phyloP scores from a whole-genome alignment of 2,329 filamentous ascomycete genomes.

The Lachnellula willkommii region DNA sequence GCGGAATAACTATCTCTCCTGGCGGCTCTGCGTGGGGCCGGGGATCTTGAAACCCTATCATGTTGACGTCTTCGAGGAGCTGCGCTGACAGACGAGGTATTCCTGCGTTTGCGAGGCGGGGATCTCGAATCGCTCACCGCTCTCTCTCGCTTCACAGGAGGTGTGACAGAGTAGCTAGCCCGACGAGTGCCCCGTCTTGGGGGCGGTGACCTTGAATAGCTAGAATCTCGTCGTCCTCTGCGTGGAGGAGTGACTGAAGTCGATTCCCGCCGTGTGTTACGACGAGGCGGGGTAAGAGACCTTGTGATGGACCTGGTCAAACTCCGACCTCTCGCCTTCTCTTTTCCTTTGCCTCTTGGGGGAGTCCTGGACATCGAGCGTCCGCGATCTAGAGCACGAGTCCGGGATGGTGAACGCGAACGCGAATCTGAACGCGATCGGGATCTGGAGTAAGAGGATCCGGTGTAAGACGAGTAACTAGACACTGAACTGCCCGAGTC shows the following conservation, averaged over 20 bases:
- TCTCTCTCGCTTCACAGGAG: conserved; percentile 17
- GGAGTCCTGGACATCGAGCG: conserved; percentile 20
- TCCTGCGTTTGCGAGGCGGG: conserved; percentile 19
- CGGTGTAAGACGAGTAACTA: conserved; percentile 71
- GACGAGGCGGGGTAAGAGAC: conserved; percentile 19
- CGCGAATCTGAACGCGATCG: conserved; percentile 24
- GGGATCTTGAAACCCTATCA: conserved; percentile 20
- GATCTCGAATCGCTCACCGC: conserved; percentile 17
- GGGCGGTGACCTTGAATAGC: conserved; percentile 24
- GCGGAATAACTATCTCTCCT: conserved; percentile 13
- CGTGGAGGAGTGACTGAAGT: conserved; percentile 22
- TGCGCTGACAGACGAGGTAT: conserved; percentile 25
- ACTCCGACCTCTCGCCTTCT: conserved; percentile 23
- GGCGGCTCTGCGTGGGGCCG: conserved; percentile 9
- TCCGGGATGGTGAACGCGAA: conserved; percentile 13
- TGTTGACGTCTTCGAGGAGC: conserved; percentile 17
- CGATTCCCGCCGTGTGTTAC: conserved; percentile 9
- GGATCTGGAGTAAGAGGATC: conserved; percentile 52
- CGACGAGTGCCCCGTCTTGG: conserved; percentile 12
- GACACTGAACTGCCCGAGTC: conserved; percentile 62
- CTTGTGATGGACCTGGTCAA: conserved; percentile 24
- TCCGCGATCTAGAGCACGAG: conserved; percentile 13
- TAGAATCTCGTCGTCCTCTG: conserved; percentile 15
- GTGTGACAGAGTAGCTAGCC: conserved; percentile 18
- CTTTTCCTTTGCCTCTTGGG: conserved; percentile 16